These are phyloP conservation scores for Daldinia decipiens DNA, from an alignment of 495 filamentous ascomycete species.

Conservation along the genomic window DNA sequence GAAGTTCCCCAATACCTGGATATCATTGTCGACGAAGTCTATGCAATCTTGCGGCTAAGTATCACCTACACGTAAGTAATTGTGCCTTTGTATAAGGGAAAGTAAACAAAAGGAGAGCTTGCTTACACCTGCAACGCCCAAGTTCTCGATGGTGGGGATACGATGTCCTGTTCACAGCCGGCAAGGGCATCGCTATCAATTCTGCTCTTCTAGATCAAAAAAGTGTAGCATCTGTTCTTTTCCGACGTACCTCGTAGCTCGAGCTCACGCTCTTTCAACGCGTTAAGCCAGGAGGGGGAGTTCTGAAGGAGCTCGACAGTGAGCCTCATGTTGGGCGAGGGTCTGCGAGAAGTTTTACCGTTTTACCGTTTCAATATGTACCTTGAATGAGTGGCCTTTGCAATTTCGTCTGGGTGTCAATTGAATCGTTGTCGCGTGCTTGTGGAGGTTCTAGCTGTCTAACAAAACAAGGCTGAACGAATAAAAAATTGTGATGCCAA, in stretches of 20 bases:
- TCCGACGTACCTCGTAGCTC: constrained; percentile 99
- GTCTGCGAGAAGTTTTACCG: constrained; percentile 31
- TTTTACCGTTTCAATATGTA: constrained; percentile 34
- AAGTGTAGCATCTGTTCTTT: constrained; percentile 99
- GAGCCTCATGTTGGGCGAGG: constrained; percentile 76
- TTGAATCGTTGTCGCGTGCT: not conserved
- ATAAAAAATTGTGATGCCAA: constrained; percentile 1
- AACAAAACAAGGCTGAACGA: not conserved
- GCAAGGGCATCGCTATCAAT: constrained; percentile 78
- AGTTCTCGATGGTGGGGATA: constrained; percentile 96
- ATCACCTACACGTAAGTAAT: not conserved
- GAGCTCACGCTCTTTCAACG: constrained; percentile 96
- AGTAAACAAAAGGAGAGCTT: constrained; percentile 48
- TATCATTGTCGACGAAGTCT: constrained; percentile 98
- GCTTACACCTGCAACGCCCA: constrained; percentile 92
- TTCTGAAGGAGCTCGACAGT: constrained; percentile 91
- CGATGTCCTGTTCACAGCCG: constrained; percentile 84
- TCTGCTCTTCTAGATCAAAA: constrained; percentile 70
- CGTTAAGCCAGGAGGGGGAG: constrained; percentile 96
- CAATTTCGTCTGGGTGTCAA: not conserved
- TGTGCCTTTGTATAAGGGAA: not conserved
- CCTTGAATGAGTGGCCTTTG: not conserved
- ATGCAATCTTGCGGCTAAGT: constrained; percentile 84
- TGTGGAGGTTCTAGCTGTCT: not conserved
- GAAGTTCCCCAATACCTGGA: constrained; percentile 88